Base-by-base conservation (phyloP, 306 rosid genomes). In the Prunus padus region DNA sequence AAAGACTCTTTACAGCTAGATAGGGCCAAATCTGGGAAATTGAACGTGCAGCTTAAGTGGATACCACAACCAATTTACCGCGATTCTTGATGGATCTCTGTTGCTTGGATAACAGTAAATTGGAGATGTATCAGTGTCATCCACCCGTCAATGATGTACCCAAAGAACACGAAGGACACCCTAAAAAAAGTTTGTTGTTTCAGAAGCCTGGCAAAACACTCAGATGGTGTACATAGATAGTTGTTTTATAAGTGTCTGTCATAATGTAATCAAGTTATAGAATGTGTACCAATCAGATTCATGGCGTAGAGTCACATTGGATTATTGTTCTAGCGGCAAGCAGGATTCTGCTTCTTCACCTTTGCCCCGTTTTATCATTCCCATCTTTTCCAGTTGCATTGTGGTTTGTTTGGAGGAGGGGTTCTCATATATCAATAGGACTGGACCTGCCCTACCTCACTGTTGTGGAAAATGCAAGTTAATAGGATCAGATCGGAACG, bases 11-110 rank as follows among this genome's bases (percentile, higher is more conserved):
- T 86, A 80, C 84, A 84, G 81, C 85, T 95, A 28, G 98, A 92
- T 11, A 91, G 87, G 67, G 93, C 96, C 15, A 95, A 89, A 80
- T 89, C 99, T 42, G 99, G 99, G 62, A 81, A 68, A 76, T 74
- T 95, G 85, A 92, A 88, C 59, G 67, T 95, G 86, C 86, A 88
- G 72, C 97, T 95, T 72, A 95, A 89, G 87, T 95, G 99, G 99
- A 77, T 84, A 89, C 92, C 99, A 0, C 99, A 89, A 73, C 85
- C 99, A 42, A 86, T 95, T 76, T 90, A 84, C 79, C 95, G 99
- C 1, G 99, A 95, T 77, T 71, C 93, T 64, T 89, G 82, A 86
- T 51, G 67, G 65, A 18, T 76, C 37, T 44, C 65, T 15, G 16
- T 40, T 59, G 79, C 10, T 59, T 64, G 12, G 47, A 60, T 16